Evolutionary conservation across 257 asterid species (phyloP).

Genomic region (Cordia subcordata): DNA sequence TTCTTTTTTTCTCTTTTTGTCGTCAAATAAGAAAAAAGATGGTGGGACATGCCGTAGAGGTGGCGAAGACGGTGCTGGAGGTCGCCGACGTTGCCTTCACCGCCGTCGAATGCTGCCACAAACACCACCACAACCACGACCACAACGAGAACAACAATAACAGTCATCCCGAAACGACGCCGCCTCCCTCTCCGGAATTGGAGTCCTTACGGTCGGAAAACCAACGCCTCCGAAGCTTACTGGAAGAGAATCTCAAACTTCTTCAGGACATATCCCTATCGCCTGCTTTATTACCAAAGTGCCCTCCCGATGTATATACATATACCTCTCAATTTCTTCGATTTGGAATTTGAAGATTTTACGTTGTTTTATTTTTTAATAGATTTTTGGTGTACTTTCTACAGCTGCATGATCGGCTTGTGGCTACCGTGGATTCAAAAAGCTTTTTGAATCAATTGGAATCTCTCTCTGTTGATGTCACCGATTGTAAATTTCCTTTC

Average conservation of each 20-base stretch:
- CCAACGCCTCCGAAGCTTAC: slow-evolving; percentile 56
- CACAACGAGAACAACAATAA: no score
- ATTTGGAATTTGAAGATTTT: not conserved
- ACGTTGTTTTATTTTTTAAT: not conserved
- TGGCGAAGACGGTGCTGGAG: slow-evolving; percentile 88
- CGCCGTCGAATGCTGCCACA: slow-evolving; percentile 70
- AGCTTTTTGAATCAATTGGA: slow-evolving; percentile 58
- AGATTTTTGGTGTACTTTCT: slow-evolving; percentile 9
- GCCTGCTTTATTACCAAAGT: slow-evolving; percentile 39
- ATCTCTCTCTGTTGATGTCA: slow-evolving; percentile 24
- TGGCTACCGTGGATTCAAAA: slow-evolving; percentile 51
- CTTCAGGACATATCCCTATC: slow-evolving; percentile 50
- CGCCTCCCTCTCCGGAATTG: slow-evolving; percentile 27
- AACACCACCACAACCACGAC: slow-evolving; percentile 35
- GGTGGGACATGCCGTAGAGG: slow-evolving; percentile 46
- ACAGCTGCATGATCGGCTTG: slow-evolving; percentile 70
- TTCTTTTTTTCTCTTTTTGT: no score
- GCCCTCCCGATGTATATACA: slow-evolving; percentile 69
- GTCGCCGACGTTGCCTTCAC: slow-evolving; percentile 89
- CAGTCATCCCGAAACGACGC: slow-evolving; percentile 14
- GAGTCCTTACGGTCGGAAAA: slow-evolving; percentile 59
- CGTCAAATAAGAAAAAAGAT: slow-evolving; percentile 13
- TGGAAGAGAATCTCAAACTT: slow-evolving; percentile 69
- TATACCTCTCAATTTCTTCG: not conserved
- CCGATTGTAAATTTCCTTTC: slow-evolving; percentile 48